phyloP scores from a whole-genome alignment of 192 early-diverging fungal species.

The Gryganskiella cystojenkinii region DNA sequence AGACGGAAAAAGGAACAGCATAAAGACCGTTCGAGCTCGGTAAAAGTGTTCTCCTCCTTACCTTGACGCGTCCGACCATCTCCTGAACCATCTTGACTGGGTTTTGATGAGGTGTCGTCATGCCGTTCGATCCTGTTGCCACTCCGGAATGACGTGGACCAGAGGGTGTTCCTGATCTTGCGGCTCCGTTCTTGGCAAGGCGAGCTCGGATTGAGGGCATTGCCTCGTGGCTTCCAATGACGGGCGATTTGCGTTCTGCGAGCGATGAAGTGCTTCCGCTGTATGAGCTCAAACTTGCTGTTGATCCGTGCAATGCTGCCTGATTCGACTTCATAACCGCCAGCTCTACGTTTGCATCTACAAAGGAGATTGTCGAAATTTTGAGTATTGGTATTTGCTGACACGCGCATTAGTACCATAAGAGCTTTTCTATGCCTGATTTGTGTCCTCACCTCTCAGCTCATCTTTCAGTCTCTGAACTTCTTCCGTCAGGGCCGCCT shows the following conservation, averaged over 20 bases:
- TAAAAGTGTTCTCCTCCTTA: slow-evolving; percentile 19
- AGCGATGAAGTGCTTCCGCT: slow-evolving; percentile 30
- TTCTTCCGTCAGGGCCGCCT: slow-evolving; percentile 76
- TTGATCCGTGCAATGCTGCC: slow-evolving; percentile 21
- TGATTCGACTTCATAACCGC: slow-evolving; percentile 62
- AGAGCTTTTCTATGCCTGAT: not conserved
- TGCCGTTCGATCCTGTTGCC: not conserved
- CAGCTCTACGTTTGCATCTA: slow-evolving; percentile 66
- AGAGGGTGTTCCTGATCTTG: not conserved
- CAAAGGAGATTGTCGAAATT: not conserved
- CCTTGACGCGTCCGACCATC: slow-evolving; percentile 82
- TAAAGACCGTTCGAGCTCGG: not conserved
- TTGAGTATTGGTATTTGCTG: no score
- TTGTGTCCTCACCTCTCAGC: slow-evolving; percentile 61
- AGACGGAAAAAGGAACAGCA: slow-evolving; percentile 5
- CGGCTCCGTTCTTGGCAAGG: slow-evolving; percentile 27
- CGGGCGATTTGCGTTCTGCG: slow-evolving; percentile 20
- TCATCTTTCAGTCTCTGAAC: slow-evolving; percentile 84
- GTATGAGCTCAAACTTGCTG: slow-evolving; percentile 33
- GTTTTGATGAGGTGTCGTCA: slow-evolving; percentile 55
- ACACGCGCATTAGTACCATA: no score
- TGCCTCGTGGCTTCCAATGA: slow-evolving; percentile 36
- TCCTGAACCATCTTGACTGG: slow-evolving; percentile 79
- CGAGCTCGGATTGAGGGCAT: slow-evolving; percentile 51
- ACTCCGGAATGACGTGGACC: not conserved